Evolutionary conservation across 345 rosid genomes (phyloP).

Genomic region (Geranium brycei): DNA sequence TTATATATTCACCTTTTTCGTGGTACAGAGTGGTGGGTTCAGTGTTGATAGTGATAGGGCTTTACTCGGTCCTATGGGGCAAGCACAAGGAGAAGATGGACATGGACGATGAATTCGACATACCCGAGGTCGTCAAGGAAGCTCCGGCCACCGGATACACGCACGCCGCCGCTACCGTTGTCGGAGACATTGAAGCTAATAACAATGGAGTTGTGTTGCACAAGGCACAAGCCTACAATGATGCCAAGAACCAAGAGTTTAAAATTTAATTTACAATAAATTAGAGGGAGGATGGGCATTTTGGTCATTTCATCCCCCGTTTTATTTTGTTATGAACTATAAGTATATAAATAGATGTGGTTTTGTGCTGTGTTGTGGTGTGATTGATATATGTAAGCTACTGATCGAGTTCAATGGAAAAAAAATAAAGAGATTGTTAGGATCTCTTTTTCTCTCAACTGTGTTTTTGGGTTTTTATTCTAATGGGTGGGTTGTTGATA

Average conservation of each 20-base stretch:
- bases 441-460: constrained; percentile 2
- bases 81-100: constrained; percentile 58
- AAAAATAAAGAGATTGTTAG: too few species aligned
- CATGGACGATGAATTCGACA: constrained; percentile 9
- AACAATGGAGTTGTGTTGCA: constrained; percentile 8
- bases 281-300: constrained; percentile 8
- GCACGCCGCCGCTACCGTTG: neutral
- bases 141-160: constrained; percentile 19
- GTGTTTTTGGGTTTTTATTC: neutral
- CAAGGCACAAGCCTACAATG: constrained; percentile 15
- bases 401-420: neutral
- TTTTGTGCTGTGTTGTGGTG: neutral
- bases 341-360: neutral
- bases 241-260: constrained; percentile 15
- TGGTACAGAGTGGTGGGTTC: constrained; percentile 50
- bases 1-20: neutral
- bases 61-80: constrained; percentile 79
- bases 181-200: constrained; percentile 25
- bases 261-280: neutral
- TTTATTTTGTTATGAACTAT: neutral
- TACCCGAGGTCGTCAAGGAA: constrained; percentile 30
- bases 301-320: constrained; percentile 12
- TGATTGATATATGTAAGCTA: neutral
- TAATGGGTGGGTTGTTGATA: too few species aligned
- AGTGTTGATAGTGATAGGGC: constrained; percentile 51